Evolutionary conservation across 2,329 filamentous ascomycete genomes (phyloP), one percentile per base, ranked within the genome.

Genomic region (Monilinia fructigena): DNA sequence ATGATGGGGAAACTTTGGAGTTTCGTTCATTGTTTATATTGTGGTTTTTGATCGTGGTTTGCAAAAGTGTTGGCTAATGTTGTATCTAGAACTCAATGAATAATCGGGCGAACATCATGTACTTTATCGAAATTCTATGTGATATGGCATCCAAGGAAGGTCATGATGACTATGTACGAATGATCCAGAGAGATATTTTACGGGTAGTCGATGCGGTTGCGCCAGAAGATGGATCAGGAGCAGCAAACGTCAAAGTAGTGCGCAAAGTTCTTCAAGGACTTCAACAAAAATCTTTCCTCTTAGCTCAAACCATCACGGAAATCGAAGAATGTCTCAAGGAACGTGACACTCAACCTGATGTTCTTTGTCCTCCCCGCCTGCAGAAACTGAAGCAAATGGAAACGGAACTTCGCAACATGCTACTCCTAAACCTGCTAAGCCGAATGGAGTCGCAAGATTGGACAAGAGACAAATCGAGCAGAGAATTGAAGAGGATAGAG

Each of bases 21-120:
- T 45, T 64, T 28, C 38, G 1, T 28, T 48, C 7, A 20, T 48
- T 10, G 45, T 48, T n/a, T n/a, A 10, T 5, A 11, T 52, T 12
- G 42, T 20, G 14, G 1, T 31, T 20, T 20, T 59, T 28, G 35
- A 28, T 38, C 6, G 11, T 11, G 26, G 11, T n/a, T 50, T 20
- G 23, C n/a, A 26, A 40, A 62, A 55, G 11, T n/a, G 28, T 40
- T 10, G 31, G 61, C 66, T 69, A 52, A 68, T 58, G 2, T 11
- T 11, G 11, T 26, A 28, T 61, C 20, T 72, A 93, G 86, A 96
- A 92, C 72, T 94, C 91, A 72, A 96, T 99, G 90, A 99, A 99
- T 79, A 96, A 89, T 62, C 86, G 94, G 68, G 96, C 95, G 67
- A 99, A 99, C 77, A 98, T 99, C 77, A 96, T 99, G 90, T 99